A percentile compares a stretch with the other conserved stretches of the same genome.
Conservation (phyloP, 805 yeast species). For the Candida silvicultrix region DNA sequence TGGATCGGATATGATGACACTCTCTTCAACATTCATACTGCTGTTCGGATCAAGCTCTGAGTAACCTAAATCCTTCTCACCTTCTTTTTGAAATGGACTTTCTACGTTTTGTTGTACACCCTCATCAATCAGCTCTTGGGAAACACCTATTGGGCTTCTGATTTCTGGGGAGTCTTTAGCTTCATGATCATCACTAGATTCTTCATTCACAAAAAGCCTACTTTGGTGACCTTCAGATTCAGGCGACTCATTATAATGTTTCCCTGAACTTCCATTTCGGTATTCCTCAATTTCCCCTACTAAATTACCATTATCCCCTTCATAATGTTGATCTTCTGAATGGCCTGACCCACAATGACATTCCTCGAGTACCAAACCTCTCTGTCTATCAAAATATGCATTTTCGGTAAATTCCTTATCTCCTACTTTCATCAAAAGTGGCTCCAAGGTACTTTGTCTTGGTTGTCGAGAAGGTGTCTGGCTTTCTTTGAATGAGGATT, state of each 20-base stretch:
- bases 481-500: slow-evolving; percentile 12
- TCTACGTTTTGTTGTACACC: no score
- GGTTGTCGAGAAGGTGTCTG: not conserved
- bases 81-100: no score
- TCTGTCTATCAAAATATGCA: slow-evolving; percentile 14
- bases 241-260: no score
- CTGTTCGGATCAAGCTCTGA: not conserved
- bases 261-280: no score
- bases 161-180: not conserved
- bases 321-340: slow-evolving; percentile 1
- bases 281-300: slow-evolving; percentile 1
- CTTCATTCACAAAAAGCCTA: no score
- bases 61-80: no score
- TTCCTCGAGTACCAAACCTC: slow-evolving; percentile 14
- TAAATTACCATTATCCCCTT: slow-evolving; percentile 1
- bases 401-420: slow-evolving; percentile 15
- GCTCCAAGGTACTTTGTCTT: slow-evolving; percentile 2
- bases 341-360: slow-evolving; percentile 2
- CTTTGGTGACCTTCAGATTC: no score
- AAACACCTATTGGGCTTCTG: not conserved
- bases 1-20: not conserved
- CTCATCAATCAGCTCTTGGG: not conserved
- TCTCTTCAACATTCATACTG: not conserved
- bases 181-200: not conserved
- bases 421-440: slow-evolving; percentile 18